A percentile compares a stretch with the other conserved stretches of the same genome.
Evolutionary conservation across 441 rosid genomes (phyloP).

Genomic region (Pelargonium myrrhifolium): DNA sequence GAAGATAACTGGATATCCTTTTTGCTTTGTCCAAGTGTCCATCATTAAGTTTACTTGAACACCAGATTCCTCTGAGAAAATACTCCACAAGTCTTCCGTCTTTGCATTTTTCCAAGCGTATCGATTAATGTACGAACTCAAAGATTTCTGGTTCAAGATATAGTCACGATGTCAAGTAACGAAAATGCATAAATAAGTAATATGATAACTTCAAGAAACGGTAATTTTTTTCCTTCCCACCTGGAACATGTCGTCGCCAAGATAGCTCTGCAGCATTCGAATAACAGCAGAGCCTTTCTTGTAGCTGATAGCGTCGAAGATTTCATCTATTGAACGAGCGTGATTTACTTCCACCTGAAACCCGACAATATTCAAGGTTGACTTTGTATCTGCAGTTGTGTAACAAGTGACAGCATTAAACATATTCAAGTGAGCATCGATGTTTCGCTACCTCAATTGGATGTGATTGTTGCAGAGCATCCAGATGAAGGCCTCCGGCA

Average conservation of each 20-base stretch:
- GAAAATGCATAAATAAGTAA: background rate
- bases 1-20: constrained; percentile 32
- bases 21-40: constrained; percentile 37
- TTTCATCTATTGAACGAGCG: constrained; percentile 25
- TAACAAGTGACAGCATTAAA: no score
- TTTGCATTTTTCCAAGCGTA: constrained; percentile 34
- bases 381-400: no score
- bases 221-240: no score
- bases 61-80: constrained; percentile 27
- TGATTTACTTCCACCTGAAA: constrained; percentile 29
- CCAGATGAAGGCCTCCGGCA: constrained; percentile 22
- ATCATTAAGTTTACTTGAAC: constrained; percentile 25
- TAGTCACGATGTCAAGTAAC: background rate
- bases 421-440: background rate
- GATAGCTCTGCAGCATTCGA: constrained; percentile 33
- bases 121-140: constrained; percentile 29
- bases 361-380: background rate
- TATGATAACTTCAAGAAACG: no score
- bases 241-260: constrained; percentile 32
- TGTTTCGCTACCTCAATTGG: constrained; percentile 30
- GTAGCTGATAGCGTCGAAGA: constrained; percentile 33
- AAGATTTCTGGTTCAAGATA: constrained; percentile 21
- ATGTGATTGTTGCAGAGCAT: constrained; percentile 29
- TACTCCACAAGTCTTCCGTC: constrained; percentile 34
- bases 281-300: constrained; percentile 38